Percentiles rank a stretch among this genome's conserved stretches.
These are phyloP conservation scores for Lichtheimia corymbifera DNA, from an alignment of 371 early-diverging fungal species.

Conservation along the genomic window DNA sequence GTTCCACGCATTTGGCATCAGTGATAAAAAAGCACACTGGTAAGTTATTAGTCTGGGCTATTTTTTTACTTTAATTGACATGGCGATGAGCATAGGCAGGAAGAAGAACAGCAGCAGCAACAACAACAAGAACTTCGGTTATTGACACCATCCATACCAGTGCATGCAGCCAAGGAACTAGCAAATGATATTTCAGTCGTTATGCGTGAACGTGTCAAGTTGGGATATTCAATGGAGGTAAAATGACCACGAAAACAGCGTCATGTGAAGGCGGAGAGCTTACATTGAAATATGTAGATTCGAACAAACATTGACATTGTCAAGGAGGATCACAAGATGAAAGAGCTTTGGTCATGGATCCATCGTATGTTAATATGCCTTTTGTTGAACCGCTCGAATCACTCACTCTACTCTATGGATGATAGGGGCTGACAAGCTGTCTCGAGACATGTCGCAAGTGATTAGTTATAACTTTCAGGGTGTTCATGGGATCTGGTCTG, in stretches of 20 bases:
- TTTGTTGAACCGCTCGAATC: no score
- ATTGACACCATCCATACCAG: background rate
- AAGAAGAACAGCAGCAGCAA: background rate
- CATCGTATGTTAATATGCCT: constrained; percentile 29
- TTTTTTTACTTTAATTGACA: background rate
- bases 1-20: background rate
- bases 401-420: no score
- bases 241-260: constrained; percentile 3
- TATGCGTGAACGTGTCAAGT: constrained; percentile 71
- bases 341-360: constrained; percentile 80
- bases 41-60: background rate
- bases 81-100: background rate
- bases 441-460: constrained; percentile 51
- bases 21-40: background rate
- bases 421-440: constrained; percentile 57
- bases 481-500: constrained; percentile 62
- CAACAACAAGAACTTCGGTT: background rate
- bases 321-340: constrained; percentile 38
- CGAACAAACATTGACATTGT: constrained; percentile 41
- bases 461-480: constrained; percentile 75
- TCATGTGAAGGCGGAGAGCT: constrained; percentile 14
- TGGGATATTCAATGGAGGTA: constrained; percentile 80
- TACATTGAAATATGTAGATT: constrained; percentile 24
- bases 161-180: constrained; percentile 17
- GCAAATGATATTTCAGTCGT: constrained; percentile 74